Percentiles rank a stretch among this genome's conserved stretches.
Conservation (phyloP, 176 grass and related monocot genomes). For the Oryza punctata region DNA sequence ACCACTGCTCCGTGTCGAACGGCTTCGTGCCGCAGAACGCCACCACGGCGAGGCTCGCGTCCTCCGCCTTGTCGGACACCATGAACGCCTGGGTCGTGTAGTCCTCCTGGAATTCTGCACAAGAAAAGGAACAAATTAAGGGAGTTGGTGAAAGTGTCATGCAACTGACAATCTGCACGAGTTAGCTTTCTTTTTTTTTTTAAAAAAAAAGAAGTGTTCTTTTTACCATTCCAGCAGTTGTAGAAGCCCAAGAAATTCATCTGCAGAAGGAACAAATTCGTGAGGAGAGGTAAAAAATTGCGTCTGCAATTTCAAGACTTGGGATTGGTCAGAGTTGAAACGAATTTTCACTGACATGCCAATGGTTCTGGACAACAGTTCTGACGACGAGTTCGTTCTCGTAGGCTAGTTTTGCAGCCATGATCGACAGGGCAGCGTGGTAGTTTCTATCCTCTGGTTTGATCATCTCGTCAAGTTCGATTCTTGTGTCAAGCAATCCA, state of each 20-base stretch:
- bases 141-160: not conserved
- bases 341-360: conserved; percentile 45
- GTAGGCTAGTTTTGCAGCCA: conserved; percentile 82
- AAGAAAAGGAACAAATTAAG: not conserved
- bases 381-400: conserved; percentile 63
- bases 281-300: not conserved
- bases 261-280: conserved; percentile 22
- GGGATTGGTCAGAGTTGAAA: not conserved
- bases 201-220: too few relatives aligned
- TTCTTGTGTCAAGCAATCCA: conserved; percentile 63
- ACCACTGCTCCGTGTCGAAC: conserved; percentile 75
- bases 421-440: conserved; percentile 66
- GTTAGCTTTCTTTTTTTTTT: too few relatives aligned
- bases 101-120: conserved; percentile 54
- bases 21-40: conserved; percentile 76
- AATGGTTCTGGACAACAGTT: conserved; percentile 43
- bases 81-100: conserved; percentile 76
- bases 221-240: conserved; percentile 85
- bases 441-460: conserved; percentile 49
- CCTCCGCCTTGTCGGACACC: conserved; percentile 46
- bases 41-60: conserved; percentile 61
- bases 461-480: conserved; percentile 67
- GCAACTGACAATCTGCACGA: not conserved
- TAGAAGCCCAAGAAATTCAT: conserved; percentile 72
- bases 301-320: not conserved